Conservation (phyloP, 495 filamentous ascomycete genomes). For the Talaromyces proteolyticus region DNA sequence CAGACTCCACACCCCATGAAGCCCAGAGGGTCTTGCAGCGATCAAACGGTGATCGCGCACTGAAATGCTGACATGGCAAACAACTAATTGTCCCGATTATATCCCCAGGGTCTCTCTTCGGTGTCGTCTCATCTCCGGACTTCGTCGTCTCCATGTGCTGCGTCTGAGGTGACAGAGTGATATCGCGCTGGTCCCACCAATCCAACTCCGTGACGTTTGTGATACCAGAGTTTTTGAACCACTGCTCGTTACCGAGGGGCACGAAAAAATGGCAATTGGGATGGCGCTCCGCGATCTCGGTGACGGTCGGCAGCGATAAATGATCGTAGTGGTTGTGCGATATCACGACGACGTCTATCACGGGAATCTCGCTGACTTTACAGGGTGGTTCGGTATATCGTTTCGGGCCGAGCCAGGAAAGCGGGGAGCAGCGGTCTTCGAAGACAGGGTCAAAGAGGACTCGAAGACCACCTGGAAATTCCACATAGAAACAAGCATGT, state of each 20-base stretch:
- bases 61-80: constrained; percentile 82
- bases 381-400: constrained; percentile 79
- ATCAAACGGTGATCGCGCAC: constrained; percentile 63
- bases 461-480: constrained; percentile 82
- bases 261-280: constrained; percentile 87
- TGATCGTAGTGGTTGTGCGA: constrained; percentile 96
- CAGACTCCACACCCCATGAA: constrained; percentile 77
- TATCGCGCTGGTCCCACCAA: constrained; percentile 86
- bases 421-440: constrained; percentile 76
- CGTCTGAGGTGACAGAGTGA: constrained; percentile 50
- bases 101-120: constrained; percentile 16
- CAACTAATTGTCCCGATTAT: constrained; percentile 77
- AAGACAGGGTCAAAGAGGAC: constrained; percentile 97
- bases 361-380: constrained; percentile 70
- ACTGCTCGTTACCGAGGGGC: constrained; percentile 78
- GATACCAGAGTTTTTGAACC: constrained; percentile 69
- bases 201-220: constrained; percentile 80
- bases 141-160: constrained; percentile 14
- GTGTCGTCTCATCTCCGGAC: constrained; percentile 21
- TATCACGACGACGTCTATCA: constrained; percentile 85
- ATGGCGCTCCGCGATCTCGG: constrained; percentile 61
- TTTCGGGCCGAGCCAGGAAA: constrained; percentile 67
- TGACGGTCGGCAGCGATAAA: constrained; percentile 68
- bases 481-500: constrained; percentile 90
- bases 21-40: constrained; percentile 75